Evolutionary conservation across 2,329 filamentous ascomycete species (phyloP).

Genomic region (Phialemonium atrogriseum): DNA sequence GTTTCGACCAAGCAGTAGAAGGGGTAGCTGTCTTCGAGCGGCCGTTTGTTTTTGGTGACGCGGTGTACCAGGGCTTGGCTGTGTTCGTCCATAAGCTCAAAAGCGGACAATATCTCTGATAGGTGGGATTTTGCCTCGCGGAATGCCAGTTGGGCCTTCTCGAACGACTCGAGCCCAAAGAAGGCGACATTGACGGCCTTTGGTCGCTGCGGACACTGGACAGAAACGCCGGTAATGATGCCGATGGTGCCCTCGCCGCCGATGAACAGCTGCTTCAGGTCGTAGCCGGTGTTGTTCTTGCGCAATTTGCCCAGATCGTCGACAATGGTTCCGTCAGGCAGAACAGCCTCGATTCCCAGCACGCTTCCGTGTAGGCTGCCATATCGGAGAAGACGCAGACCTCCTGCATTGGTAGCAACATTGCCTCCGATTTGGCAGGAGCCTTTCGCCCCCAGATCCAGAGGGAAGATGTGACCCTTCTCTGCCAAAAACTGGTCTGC

Average conservation of each 20-base stretch:
- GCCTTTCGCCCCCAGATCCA: constrained; percentile 96
- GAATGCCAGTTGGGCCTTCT: constrained; percentile 81
- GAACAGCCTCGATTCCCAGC: constrained; percentile 83
- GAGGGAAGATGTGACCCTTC: constrained; percentile 80
- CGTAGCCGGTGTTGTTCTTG: constrained; percentile 99
- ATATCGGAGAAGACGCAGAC: constrained; percentile 81
- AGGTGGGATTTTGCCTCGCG: constrained; percentile 82
- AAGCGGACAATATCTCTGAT: constrained; percentile 91
- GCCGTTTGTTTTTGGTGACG: constrained; percentile 68
- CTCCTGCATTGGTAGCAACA: constrained; percentile 90
- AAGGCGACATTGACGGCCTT: constrained; percentile 91
- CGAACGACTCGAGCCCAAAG: constrained; percentile 83
- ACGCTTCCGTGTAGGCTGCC: constrained; percentile 91
- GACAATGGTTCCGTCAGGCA: constrained; percentile 87
- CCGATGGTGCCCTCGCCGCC: constrained; percentile 92
- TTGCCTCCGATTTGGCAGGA: constrained; percentile 96
- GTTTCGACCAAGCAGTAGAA: constrained; percentile 98
- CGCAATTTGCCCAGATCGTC: constrained; percentile 81
- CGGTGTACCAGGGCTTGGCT: constrained; percentile 70
- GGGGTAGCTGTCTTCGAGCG: constrained; percentile 74
- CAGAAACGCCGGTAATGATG: constrained; percentile 82
- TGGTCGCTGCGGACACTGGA: constrained; percentile 81
- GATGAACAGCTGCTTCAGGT: constrained; percentile 94
- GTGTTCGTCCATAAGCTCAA: constrained; percentile 89
- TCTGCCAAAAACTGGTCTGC: constrained; percentile 81